Evolutionary conservation across 1,284 basidiomycete genomes (phyloP).

Genomic region (Fomitopsis palustris): DNA sequence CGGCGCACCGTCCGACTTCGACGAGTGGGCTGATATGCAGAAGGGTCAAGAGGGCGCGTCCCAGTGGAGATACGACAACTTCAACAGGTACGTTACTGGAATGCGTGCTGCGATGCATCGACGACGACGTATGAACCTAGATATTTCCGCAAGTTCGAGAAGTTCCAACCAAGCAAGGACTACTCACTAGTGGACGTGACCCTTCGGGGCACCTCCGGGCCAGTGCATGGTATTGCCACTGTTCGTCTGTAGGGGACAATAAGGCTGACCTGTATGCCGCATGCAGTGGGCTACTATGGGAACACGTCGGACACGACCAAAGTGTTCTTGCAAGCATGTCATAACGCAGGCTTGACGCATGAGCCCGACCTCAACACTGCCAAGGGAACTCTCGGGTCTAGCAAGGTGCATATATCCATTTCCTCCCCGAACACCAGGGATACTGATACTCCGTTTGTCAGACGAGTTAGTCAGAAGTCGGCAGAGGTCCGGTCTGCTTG

Average conservation of each 20-base stretch:
- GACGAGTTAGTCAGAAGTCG: conserved; percentile 10
- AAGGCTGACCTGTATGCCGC: too few species aligned
- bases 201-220: conserved; percentile 45
- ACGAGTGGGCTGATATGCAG: conserved; percentile 58
- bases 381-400: conserved; percentile 47
- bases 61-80: conserved; percentile 59
- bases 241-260: not conserved
- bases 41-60: conserved; percentile 44
- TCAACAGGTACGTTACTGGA: conserved; percentile 39
- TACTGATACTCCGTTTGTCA: not conserved
- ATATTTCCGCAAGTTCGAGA: conserved; percentile 62
- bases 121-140: conserved; percentile 29
- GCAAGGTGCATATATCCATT: conserved; percentile 39
- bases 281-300: conserved; percentile 28
- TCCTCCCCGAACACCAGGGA: too few species aligned
- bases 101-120: too few species aligned
- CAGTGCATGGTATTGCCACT: conserved; percentile 34
- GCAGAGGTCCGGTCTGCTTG: not conserved
- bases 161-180: conserved; percentile 41
- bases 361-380: conserved; percentile 49
- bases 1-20: conserved; percentile 65
- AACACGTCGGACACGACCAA: conserved; percentile 33
- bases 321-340: conserved; percentile 47
- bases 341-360: conserved; percentile 43
- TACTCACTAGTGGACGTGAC: conserved; percentile 45